These are phyloP conservation scores for Hymenoscyphus fructigenus DNA, from an alignment of 2,329 filamentous ascomycete genomes.

Conservation along the genomic window DNA sequence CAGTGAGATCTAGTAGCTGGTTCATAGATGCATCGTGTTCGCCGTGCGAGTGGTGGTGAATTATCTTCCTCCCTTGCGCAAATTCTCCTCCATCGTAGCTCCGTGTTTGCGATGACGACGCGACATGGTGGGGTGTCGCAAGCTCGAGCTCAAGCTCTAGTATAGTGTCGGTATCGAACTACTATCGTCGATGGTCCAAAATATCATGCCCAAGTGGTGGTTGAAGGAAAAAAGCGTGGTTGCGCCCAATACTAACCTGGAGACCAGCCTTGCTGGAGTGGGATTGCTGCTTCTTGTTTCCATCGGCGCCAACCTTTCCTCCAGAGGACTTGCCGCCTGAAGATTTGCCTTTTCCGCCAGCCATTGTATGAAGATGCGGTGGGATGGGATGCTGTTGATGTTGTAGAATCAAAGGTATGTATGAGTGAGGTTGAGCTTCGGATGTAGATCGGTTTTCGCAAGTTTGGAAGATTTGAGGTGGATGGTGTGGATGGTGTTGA, in stretches of 20 bases:
- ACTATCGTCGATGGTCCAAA: conserved; percentile 13
- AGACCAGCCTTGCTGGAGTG: conserved; percentile 40
- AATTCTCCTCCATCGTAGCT: conserved; percentile 11
- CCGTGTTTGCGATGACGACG: conserved; percentile 24
- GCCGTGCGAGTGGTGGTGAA: background rate
- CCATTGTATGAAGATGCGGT: conserved; percentile 28
- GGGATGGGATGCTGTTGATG: background rate
- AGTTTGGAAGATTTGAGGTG: conserved; percentile 23
- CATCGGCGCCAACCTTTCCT: conserved; percentile 38
- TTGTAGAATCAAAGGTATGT: background rate
- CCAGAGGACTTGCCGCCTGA: conserved; percentile 40
- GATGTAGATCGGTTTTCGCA: conserved; percentile 14
- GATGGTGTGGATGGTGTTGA: conserved; percentile 21
- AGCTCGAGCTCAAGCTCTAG: conserved; percentile 13
- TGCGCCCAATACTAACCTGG: conserved; percentile 37
- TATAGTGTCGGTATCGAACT: conserved; percentile 15
- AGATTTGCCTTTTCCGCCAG: conserved; percentile 40
- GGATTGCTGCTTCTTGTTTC: conserved; percentile 39
- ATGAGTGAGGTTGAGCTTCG: background rate
- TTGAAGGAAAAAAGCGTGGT: conserved; percentile 6
- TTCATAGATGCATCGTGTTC: conserved; percentile 10
- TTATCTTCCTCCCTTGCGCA: conserved; percentile 8
- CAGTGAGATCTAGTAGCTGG: conserved; percentile 8
- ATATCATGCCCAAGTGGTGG: conserved; percentile 8
- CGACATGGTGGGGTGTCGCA: conserved; percentile 33